Base-by-base conservation (phyloP, 768 basidiomycete genomes). In the Cubamyces sp. region DNA sequence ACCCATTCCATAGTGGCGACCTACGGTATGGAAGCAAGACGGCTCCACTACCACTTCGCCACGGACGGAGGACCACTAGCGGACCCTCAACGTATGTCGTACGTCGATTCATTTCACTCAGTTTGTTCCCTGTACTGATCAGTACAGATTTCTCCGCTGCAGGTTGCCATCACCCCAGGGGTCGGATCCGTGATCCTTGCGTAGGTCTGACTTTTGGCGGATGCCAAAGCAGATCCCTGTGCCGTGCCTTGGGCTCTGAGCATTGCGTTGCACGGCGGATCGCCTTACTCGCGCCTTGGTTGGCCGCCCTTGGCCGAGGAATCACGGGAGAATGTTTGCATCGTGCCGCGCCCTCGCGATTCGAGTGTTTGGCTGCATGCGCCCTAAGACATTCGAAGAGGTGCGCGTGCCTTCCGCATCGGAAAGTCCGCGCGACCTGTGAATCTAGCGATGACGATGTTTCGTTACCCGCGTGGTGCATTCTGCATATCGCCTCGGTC, bases 401-500 rank as follows among this genome's bases (percentile, higher is more conserved):
- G n/a, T 18, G 12, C 37, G 40, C 28, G 48, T 40, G 34, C 47
- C 28, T 5, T 40, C 23, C 48, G 39, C 30, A 43, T 59, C 41
- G 57, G 50, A 45, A 16, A 5, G 18, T 34, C 49, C 28, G 25
- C n/a, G 12, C 57, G 23, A 43, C 26, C 57, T 41, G 49, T 37
- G 57, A 50, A 30, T 21, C 8, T 19, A 5, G 49, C 57, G 57
- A 59, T 59, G 57, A 59, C 57, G 57, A 28, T 7, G 49, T 21
- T 59, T 21, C 57, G 57, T 52, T 43, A 19, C 28, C 26, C 49
- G 25, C n/a, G 28, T 59, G 57, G 57, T n/a, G 41, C 48, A 9
- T 18, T 59, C 49, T 59, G 40, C 57, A 59, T 59, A 43, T 26
- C 41, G 15, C 19, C 18, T 19, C 41, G 16, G 15, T 8, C 26